Base-by-base conservation (phyloP, 768 basidiomycete genomes). In the Russula emetica region DNA sequence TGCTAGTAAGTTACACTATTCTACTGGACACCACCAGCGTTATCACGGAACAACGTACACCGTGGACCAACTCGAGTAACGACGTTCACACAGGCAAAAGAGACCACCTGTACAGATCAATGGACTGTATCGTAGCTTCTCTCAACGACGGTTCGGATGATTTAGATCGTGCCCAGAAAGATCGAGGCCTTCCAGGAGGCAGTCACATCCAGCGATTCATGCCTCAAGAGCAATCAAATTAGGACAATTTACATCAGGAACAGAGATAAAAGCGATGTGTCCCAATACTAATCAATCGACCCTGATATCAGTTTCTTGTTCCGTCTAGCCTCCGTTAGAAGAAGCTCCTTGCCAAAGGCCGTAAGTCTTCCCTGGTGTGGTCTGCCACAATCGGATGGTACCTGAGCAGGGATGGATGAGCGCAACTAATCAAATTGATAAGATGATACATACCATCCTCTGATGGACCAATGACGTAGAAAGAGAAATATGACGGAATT, bases 361-460 rank as follows among this genome's bases (percentile, higher is more conserved):
- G 70, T 98, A 98, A 9, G 84, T 82, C 75, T 92, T 96, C 13
- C 91, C 90, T 11, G 94, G 94, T 10, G 85, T 92, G n/a, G 92
- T 96, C 77, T 97, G 96, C 95, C 95, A 98, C 60, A 98, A 78
- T 51, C 96, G 86, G 71, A 98, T 96, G 5, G 96, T 98, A 50
- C 94, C 92, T 91, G 71, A 24, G 28, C 16, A 11, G 58, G 45
- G 66, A 50, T 58, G 50, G 24, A 32, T 50, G 56, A 65, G 70
- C 44, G 70, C 55, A 13, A 34, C 50, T n/a, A 34, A 28, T 30
- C 45, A 55, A 26, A 7, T 6, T 16, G 36, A 36, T n/a, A 58
- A 36, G 14, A 16, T 14, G 26, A 52, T 22, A 69, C 84, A 74
- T 66, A 87, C 90, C 88, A 72, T 90, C 89, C 87, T 92, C 87